Percentiles rank a stretch among this genome's conserved stretches.
Conservation (phyloP, 2,329 filamentous ascomycete species). For the Drechslerella dactyloides region DNA sequence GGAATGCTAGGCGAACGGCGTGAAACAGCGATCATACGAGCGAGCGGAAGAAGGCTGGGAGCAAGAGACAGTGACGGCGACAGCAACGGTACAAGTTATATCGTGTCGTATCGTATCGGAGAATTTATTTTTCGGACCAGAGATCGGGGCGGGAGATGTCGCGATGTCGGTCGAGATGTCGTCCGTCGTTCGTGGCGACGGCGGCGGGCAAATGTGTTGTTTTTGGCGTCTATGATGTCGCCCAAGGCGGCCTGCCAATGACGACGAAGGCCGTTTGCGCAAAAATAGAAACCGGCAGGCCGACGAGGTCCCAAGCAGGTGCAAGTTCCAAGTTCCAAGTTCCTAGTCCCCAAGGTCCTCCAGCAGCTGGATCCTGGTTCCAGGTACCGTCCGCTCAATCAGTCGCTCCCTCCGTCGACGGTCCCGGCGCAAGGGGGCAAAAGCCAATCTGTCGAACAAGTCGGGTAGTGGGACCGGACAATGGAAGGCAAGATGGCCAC, state of each 20-base stretch:
- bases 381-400: background rate
- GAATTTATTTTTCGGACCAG: no score
- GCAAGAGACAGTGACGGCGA: background rate
- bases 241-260: background rate
- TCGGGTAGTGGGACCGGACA: background rate
- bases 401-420: background rate
- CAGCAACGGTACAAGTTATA: conserved; percentile 24
- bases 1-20: background rate
- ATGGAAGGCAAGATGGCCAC: background rate
- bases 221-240: background rate
- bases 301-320: background rate
- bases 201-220: conserved; percentile 1
- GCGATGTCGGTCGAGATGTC: background rate
- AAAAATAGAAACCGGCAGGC: conserved; percentile 4
- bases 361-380: background rate
- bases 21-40: background rate
- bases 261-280: background rate
- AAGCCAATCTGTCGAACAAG: background rate
- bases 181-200: background rate
- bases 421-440: background rate
- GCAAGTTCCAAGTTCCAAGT: no score
- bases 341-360: no score
- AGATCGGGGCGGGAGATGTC: no score
- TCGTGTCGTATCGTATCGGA: no score
- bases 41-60: background rate